These are phyloP conservation scores for Gossypium longicalyx DNA, from an alignment of 345 rosid genomes.

Conservation along the genomic window DNA sequence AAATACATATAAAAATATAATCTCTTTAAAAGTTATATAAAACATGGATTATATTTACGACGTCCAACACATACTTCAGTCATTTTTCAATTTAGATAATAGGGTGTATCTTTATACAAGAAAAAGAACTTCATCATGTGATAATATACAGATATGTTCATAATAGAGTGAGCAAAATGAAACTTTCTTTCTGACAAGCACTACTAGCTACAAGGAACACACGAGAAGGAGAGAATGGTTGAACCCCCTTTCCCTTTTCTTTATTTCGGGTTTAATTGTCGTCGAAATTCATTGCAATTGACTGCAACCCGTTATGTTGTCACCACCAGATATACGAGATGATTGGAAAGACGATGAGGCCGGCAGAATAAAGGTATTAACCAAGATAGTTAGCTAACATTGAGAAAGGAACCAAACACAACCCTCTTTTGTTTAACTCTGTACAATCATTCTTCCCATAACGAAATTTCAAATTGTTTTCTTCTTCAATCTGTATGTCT, in stretches of 20 bases:
- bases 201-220: neutral
- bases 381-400: conserved; percentile 59
- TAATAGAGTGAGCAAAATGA: too few species aligned
- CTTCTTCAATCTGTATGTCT: conserved; percentile 24
- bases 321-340: neutral
- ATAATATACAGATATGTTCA: neutral
- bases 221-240: neutral
- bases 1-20: too few species aligned
- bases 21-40: too few species aligned
- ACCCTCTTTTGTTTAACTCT: conserved; percentile 66
- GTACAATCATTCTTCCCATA: conserved; percentile 25
- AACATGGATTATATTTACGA: too few species aligned
- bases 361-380: conserved; percentile 19
- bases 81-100: too few species aligned
- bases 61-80: too few species aligned
- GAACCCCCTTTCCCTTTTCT: neutral
- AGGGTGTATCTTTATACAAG: too few species aligned
- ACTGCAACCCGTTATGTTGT: neutral
- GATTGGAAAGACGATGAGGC: neutral
- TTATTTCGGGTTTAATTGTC: too few species aligned
- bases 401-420: conserved; percentile 75
- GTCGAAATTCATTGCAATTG: neutral
- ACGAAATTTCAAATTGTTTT: conserved; percentile 23
- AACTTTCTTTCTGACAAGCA: neutral
- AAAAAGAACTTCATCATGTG: neutral